Evolutionary conservation across 306 rosid genomes (phyloP), one percentile per base, ranked within the genome.

Genomic region (Sophora flavescens): DNA sequence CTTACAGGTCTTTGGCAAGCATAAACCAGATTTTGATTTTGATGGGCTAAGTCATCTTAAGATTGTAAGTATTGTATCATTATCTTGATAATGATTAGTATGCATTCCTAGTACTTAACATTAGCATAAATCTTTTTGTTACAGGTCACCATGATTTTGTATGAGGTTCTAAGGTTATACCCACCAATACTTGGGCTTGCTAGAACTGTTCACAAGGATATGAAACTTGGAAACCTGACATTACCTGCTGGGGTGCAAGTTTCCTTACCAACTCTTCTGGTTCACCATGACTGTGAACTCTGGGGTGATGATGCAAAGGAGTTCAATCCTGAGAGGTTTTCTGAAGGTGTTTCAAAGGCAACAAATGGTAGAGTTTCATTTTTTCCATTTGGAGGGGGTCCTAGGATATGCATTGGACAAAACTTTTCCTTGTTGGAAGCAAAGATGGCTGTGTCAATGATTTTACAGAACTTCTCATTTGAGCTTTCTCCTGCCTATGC

Each of bases 321-420:
- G 39, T 91, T 91, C 72, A 89, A 84, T 8, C 92, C 96, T 18
- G 87, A 87, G 47, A 87, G 93, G 30, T 89, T 91, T 50, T 71
- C 85, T 0, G 87, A 83, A 54, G 92, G 90, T 41, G 16, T 89
- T 74, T 64, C 62, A 0, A 87, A 86, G 72, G 92, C 92, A 48
- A 79, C 90, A 8, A 86, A 84, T 15, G 72, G 84, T 8, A 75
- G 3, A 81, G 16, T 38, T 32, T 67, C 81, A 4, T 87, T 73
- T 72, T 53, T 88, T 12, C 93, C 96, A 0, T 90, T 90, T 58
- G 90, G 96, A 14, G 63, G 90, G 75, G 96, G 90, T 67, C 93
- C 89, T 30, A 67, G 96, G 39, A 76, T 85, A 4, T 90, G 91
- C 84, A 81, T 90, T 10, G 93, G 90, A 14, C 90, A 85, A 75